Base-by-base conservation (phyloP, 768 basidiomycete genomes). In the Goffeauzyma gilvescens region DNA sequence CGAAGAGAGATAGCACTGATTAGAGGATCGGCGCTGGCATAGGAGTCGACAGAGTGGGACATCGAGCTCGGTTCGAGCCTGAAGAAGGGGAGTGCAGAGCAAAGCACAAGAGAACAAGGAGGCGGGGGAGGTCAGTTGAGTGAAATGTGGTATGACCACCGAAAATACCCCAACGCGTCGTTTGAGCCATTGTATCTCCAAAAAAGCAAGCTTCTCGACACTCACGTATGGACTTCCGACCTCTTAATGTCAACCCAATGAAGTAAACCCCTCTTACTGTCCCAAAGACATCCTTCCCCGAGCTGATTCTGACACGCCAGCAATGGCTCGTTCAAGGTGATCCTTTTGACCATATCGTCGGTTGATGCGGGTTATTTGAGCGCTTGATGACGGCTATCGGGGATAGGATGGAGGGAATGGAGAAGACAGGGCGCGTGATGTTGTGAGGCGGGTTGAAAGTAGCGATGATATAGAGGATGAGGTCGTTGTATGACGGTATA, bases 251-350 rank as follows among this genome's bases (percentile, higher is more conserved):
- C 60, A 5, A 62, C 54, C 58, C 58, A 62, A 38, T 60, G 55
- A 0, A 58, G 39, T 0, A 62, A 43, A 18, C 56, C 44, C 21
- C 49, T 52, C 46, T 52, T 49, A 6, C 53, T 46, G 35, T 62
- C 57, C 60, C 60, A 62, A 3, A 62, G 36, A 14, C 55, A 52
- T 38, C 60, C 59, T 47, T 61, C 59, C 6, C 59, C 60, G 5
- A 62, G 46, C 6, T 42, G 33, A 34, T 59, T 62, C 33, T 51
- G 48, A 21, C 52, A 54, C 5, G 44, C 45, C 22, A 62, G 41
- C 12, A 57, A 36, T 7, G 49, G 53, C 45, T 61, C 50, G 7
- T 50, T 50, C 32, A 58, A 37, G 28, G 55, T 46, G 33, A 52
- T 43, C 15, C 52, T 31, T 4, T 32, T 44, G 20, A 48, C 41